phyloP scores from a whole-genome alignment of 768 basidiomycete genomes.

The Boletus sp. region DNA sequence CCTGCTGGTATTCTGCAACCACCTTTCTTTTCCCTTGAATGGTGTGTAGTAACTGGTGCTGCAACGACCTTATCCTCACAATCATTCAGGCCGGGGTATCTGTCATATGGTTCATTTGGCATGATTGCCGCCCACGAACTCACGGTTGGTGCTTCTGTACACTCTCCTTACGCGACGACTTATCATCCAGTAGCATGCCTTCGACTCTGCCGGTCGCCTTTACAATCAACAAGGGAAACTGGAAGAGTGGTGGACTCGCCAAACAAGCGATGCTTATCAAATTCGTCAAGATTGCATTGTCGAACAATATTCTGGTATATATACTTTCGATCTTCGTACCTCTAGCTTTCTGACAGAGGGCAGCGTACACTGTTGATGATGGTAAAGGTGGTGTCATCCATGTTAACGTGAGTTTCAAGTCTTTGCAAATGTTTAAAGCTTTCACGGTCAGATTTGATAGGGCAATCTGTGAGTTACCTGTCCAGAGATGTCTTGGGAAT shows the following conservation, averaged over 20 bases:
- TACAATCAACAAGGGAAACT: slow-evolving; percentile 90
- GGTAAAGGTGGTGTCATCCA: slow-evolving; percentile 79
- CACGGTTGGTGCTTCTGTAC: slow-evolving; percentile 47
- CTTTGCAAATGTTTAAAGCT: not conserved
- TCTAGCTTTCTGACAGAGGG: slow-evolving; percentile 1
- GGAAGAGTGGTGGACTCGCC: slow-evolving; percentile 91
- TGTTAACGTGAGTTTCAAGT: slow-evolving; percentile 63
- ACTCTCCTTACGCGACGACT: not conserved
- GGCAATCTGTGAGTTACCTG: slow-evolving; percentile 63
- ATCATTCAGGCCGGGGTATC: slow-evolving; percentile 73
- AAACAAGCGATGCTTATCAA: slow-evolving; percentile 80
- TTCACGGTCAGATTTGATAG: slow-evolving; percentile 33
- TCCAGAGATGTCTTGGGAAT: not conserved
- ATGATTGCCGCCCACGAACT: slow-evolving; percentile 91
- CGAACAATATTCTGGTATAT: slow-evolving; percentile 85
- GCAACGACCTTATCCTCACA: slow-evolving; percentile 5
- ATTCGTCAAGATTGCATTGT: slow-evolving; percentile 83
- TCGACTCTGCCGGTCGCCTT: slow-evolving; percentile 84
- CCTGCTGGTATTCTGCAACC: slow-evolving; percentile 93
- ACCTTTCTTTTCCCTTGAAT: slow-evolving; percentile 82
- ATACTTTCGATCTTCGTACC: slow-evolving; percentile 25
- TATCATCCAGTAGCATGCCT: slow-evolving; percentile 60
- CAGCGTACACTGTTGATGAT: slow-evolving; percentile 80
- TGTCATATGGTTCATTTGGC: slow-evolving; percentile 91
- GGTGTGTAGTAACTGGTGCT: slow-evolving; percentile 40